Base-by-base conservation (phyloP, 129 eudicot genomes). In the Flaveria bidentis region DNA sequence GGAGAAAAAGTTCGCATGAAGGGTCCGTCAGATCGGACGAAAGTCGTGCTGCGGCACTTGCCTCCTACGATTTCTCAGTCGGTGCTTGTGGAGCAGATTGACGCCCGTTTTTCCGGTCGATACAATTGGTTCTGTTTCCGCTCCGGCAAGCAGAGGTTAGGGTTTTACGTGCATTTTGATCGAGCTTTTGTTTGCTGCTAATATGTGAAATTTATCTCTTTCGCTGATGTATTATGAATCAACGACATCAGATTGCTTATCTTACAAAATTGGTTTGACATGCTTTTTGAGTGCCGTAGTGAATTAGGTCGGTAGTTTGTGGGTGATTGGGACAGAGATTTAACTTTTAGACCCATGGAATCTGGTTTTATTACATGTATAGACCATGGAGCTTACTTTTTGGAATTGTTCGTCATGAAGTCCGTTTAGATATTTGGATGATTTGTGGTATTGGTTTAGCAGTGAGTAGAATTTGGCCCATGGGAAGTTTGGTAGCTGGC, bases 1-100 rank as follows among this genome's bases (percentile, higher is more conserved):
- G 68, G 68, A 62, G 22, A 69, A 63, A 63, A 33, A 60, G 58
- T 18, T 33, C 86, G 89, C 82, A 87, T 90, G 96, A 90, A 90
- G 86, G 88, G 90, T 47, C 83, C 85, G 82, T 71, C 80, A 62
- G 93, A 88, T 91, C 97, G 97, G 65, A 86, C 97, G 74, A 88
- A 91, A 78, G 87, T 88, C n/a, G 97, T 91, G 80, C 80, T 91
- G 13, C 91, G 94, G 83, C 94, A 86, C 89, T 86, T 91, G 88
- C 92, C 90, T 78, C 87, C 86, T 76, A 76, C 94, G 83, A 83
- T 91, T 69, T 58, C 97, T 6, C 86, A 86, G 86, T 74, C 90
- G 77, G 76, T 61, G 90, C 79, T 91, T 28, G 33, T 76, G 50
- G 97, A 91, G 63, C 94, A 91, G 46, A 78, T 91, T 65, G 94